Conservation (phyloP, 192 early-diverging fungal species). For the Irineochytrium annulatum region DNA sequence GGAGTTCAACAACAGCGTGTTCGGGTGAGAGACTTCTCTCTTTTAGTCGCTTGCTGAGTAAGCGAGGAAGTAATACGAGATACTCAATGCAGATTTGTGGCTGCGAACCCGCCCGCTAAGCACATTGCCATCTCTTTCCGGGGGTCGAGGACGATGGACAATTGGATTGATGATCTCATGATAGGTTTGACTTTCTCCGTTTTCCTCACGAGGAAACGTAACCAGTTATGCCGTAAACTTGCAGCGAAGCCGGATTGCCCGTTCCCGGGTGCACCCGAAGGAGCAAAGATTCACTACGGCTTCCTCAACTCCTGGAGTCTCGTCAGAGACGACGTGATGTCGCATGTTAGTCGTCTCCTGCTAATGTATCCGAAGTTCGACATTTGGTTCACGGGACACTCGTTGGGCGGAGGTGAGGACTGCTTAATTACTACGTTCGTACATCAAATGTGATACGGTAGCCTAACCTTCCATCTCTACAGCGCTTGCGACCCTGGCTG, state of each 20-base stretch:
- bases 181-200: constrained; percentile 8
- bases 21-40: constrained; percentile 10
- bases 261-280: constrained; percentile 28
- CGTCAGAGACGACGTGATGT: constrained; percentile 20
- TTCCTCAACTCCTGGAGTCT: constrained; percentile 27
- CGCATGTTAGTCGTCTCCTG: background rate
- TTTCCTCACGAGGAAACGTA: background rate
- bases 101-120: constrained; percentile 1
- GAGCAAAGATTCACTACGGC: constrained; percentile 36
- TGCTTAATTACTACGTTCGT: no score
- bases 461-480: no score
- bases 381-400: constrained; percentile 32
- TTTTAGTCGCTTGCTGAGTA: background rate
- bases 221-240: background rate
- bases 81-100: background rate
- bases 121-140: constrained; percentile 18
- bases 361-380: constrained; percentile 4
- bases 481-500: constrained; percentile 29
- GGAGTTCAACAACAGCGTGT: constrained; percentile 4
- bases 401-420: constrained; percentile 23
- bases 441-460: no score
- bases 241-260: constrained; percentile 29
- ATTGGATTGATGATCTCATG: constrained; percentile 21
- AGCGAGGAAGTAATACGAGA: background rate
- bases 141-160: constrained; percentile 19